phyloP scores from a whole-genome alignment of 1,139 yeast species.

The Nakaseomyces sp. region DNA sequence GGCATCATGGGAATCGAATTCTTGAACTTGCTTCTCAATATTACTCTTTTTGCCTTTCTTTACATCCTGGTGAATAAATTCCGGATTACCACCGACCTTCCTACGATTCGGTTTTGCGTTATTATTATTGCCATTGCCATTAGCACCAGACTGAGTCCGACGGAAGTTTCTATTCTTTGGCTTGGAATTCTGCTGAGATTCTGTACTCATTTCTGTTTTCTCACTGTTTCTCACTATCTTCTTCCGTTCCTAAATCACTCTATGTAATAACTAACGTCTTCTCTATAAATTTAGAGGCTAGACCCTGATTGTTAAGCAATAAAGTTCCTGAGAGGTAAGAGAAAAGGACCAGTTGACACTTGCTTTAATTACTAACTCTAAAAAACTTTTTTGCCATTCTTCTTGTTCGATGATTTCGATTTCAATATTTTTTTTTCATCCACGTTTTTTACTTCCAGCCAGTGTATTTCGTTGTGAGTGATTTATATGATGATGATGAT shows the following conservation, averaged over 20 bases:
- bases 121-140: not conserved
- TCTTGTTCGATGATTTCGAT: not conserved
- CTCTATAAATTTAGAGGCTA: too few relatives aligned
- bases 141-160: slow-evolving; percentile 2
- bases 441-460: not conserved
- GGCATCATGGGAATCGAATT: slow-evolving; percentile 19
- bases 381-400: too few relatives aligned
- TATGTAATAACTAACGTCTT: too few relatives aligned
- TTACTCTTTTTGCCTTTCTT: slow-evolving; percentile 1
- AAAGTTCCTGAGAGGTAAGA: too few relatives aligned
- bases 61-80: not conserved
- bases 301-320: too few relatives aligned
- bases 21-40: not conserved
- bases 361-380: too few relatives aligned
- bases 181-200: not conserved
- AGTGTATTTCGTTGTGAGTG: too few relatives aligned
- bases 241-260: not conserved
- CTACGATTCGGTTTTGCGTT: not conserved
- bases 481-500: too few relatives aligned
- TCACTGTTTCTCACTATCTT: too few relatives aligned
- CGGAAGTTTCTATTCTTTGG: slow-evolving; percentile 4
- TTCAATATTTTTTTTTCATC: too few relatives aligned
- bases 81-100: slow-evolving; percentile 4
- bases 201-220: not conserved
- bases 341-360: too few relatives aligned